Conservation (phyloP, 2,329 filamentous ascomycete genomes). For the Botryotinia convoluta region DNA sequence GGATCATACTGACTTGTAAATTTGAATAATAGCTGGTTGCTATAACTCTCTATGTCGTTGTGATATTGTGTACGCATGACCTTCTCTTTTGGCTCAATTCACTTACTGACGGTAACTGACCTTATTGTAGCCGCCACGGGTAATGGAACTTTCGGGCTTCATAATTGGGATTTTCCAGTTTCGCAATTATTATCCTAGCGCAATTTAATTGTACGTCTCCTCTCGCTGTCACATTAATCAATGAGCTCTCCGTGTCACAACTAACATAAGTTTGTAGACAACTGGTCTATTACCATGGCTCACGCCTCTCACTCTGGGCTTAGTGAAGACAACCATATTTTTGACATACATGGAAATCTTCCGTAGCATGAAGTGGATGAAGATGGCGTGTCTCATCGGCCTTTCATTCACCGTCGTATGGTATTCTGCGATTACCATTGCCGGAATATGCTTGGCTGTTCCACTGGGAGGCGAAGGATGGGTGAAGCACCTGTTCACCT, state of each 20-base stretch:
- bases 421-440: background rate
- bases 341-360: background rate
- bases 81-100: background rate
- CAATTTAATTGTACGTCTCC: background rate
- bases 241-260: background rate
- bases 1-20: background rate
- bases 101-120: background rate
- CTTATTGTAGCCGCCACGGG: background rate
- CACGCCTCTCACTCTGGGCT: background rate
- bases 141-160: background rate
- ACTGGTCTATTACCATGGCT: background rate
- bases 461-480: background rate
- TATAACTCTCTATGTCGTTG: background rate
- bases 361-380: background rate
- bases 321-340: background rate
- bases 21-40: background rate
- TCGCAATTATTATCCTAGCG: background rate
- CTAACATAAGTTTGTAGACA: background rate
- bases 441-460: background rate
- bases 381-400: background rate
- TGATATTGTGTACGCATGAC: background rate
- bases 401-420: background rate
- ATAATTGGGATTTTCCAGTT: background rate
- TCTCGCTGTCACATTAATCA: background rate
- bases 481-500: background rate